phyloP scores from a whole-genome alignment of 148 eudicot genomes.

The Selenicereus undatus region DNA sequence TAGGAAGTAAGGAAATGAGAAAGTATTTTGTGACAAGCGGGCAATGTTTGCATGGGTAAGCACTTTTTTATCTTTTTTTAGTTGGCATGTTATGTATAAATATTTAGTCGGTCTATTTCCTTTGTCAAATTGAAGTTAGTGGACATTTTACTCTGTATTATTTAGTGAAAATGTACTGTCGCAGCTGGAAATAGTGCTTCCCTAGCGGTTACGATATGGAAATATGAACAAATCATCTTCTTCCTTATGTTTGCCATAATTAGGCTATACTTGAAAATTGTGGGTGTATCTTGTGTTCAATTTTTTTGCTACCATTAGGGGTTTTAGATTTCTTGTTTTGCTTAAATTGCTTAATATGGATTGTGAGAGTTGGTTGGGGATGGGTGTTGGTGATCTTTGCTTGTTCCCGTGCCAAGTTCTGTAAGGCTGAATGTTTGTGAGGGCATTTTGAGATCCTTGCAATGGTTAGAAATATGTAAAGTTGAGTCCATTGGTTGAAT shows the following conservation, averaged over 20 bases:
- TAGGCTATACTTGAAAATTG: background rate
- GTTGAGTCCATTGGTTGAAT: background rate
- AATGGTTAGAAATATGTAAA: background rate
- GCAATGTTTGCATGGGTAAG: too few species aligned
- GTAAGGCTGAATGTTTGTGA: background rate
- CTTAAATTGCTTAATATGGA: background rate
- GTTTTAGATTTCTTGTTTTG: background rate
- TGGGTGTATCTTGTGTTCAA: background rate
- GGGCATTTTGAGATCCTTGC: background rate
- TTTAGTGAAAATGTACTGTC: too few species aligned
- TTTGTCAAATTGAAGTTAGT: too few species aligned
- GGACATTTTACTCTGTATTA: too few species aligned
- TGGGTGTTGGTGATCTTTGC: background rate
- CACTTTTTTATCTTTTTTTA: too few species aligned
- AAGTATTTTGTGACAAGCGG: too few species aligned
- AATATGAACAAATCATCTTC: background rate
- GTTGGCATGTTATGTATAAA: too few species aligned
- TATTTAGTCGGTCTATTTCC: too few species aligned
- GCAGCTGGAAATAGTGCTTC: too few species aligned
- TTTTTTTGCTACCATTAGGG: background rate
- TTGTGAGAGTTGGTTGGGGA: background rate
- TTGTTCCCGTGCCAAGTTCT: background rate
- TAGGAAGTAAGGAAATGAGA: too few species aligned
- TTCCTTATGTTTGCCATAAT: background rate
- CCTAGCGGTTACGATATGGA: too few species aligned